Conservation (phyloP, 225 moss, liverwort and hornwort species). For the Bryum argenteum region DNA sequence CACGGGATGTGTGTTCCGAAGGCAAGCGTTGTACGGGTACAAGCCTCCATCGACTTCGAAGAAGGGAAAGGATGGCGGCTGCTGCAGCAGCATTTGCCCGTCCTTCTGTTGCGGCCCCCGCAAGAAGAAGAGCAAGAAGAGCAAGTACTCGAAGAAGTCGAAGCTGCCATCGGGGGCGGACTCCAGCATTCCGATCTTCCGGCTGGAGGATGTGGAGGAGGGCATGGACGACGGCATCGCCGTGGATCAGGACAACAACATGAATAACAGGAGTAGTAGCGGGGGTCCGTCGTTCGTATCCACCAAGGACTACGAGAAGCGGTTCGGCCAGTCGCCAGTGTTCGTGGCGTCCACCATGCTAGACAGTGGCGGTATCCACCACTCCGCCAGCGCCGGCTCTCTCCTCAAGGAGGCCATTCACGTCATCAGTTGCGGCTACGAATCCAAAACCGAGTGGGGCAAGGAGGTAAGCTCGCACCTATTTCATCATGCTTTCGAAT, state of each 20-base stretch:
- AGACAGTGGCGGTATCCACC: conserved; percentile 83
- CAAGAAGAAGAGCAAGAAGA: conserved; percentile 67
- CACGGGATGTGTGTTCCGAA: conserved; percentile 89
- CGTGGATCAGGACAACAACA: conserved; percentile 33
- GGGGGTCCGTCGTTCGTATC: conserved; percentile 64
- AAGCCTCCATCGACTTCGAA: conserved; percentile 60
- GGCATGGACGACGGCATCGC: conserved; percentile 53
- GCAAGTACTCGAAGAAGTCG: conserved; percentile 62
- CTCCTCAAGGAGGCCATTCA: conserved; percentile 95
- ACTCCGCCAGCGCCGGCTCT: conserved; percentile 86
- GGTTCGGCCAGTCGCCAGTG: conserved; percentile 94
- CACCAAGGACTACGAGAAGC: conserved; percentile 89
- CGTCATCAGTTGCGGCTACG: conserved; percentile 96
- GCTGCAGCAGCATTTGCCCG: conserved; percentile 49
- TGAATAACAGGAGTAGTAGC: background rate
- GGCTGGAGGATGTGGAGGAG: conserved; percentile 91
- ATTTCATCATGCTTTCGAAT: background rate
- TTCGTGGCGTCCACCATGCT: conserved; percentile 84
- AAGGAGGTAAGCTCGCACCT: conserved; percentile 62
- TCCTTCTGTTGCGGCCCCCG: conserved; percentile 80
- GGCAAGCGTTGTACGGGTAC: conserved; percentile 80
- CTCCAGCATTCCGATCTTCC: conserved; percentile 89
- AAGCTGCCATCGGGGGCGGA: conserved; percentile 73
- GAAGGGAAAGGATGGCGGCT: conserved; percentile 31
- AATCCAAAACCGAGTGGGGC: conserved; percentile 98